Percentiles rank a stretch among this genome's conserved stretches.
phyloP scores from a whole-genome alignment of 2,329 filamentous ascomycete species.

The Zalaria obscura region DNA sequence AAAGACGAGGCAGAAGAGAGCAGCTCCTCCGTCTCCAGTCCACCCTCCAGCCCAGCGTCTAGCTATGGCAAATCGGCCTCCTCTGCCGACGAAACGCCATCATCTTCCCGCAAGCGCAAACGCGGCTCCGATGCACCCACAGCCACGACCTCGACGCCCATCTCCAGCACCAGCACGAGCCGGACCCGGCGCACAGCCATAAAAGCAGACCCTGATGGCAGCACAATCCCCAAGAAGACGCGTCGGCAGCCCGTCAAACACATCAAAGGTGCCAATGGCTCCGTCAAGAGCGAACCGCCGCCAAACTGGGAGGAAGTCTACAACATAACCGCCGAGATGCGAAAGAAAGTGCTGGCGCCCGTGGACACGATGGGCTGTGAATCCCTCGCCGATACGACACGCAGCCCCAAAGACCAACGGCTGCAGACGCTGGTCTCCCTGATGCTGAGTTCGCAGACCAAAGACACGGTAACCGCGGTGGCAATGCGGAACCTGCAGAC shows the following conservation, averaged over 20 bases:
- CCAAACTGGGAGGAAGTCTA: conserved; percentile 79
- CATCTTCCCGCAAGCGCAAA: conserved; percentile 3
- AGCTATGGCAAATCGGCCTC: background rate
- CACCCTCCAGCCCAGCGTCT: background rate
- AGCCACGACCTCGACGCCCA: conserved; percentile 2
- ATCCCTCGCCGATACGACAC: conserved; percentile 46
- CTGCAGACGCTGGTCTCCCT: conserved; percentile 79
- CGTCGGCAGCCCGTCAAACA: conserved; percentile 16
- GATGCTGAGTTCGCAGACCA: conserved; percentile 88
- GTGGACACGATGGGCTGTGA: conserved; percentile 98
- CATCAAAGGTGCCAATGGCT: conserved; percentile 17
- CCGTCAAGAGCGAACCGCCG: conserved; percentile 36
- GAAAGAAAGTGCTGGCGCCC: conserved; percentile 54
- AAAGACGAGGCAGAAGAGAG: background rate
- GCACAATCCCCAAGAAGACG: conserved; percentile 9
- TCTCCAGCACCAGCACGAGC: conserved; percentile 7
- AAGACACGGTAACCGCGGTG: conserved; percentile 77
- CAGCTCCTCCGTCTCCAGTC: conserved; percentile 3
- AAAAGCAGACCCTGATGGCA: conserved; percentile 1
- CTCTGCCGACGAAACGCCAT: background rate
- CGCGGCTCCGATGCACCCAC: conserved; percentile 4
- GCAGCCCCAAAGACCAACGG: conserved; percentile 43
- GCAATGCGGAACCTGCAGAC: conserved; percentile 69
- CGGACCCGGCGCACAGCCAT: conserved; percentile 5
- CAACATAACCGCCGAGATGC: conserved; percentile 63